These are phyloP conservation scores for Diaporthe citriasiana DNA, from an alignment of 2,329 filamentous ascomycete genomes.

Conservation along the genomic window DNA sequence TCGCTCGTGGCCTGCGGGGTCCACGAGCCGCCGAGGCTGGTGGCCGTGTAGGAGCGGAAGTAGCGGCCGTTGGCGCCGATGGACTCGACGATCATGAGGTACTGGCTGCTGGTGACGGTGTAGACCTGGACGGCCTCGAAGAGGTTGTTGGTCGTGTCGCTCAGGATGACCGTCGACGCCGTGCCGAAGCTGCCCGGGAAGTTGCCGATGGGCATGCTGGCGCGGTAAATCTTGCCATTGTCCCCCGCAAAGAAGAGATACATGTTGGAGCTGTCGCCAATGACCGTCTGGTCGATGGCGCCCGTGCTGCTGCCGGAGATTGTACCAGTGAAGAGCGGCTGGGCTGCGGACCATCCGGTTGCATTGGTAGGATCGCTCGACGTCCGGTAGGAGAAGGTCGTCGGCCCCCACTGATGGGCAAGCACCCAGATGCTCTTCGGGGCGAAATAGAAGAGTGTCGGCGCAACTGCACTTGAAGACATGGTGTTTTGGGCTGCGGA, in stretches of 20 bases:
- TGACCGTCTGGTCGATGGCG: constrained; percentile 74
- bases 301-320: constrained; percentile 67
- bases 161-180: constrained; percentile 62
- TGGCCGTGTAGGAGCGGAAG: constrained; percentile 77
- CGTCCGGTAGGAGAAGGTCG: constrained; percentile 72
- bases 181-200: constrained; percentile 74
- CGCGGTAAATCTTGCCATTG: constrained; percentile 76
- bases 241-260: constrained; percentile 78
- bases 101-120: constrained; percentile 67
- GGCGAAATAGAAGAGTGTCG: constrained; percentile 73
- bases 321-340: constrained; percentile 69
- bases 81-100: constrained; percentile 78
- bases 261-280: constrained; percentile 72
- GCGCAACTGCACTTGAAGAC: constrained; percentile 64
- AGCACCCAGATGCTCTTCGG: constrained; percentile 76
- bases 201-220: constrained; percentile 72
- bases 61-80: constrained; percentile 70
- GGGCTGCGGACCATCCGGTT: constrained; percentile 68
- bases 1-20: constrained; percentile 69
- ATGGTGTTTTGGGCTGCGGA: constrained; percentile 67
- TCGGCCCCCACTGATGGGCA: constrained; percentile 74
- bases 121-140: constrained; percentile 79
- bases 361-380: constrained; percentile 69
- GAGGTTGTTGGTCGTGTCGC: constrained; percentile 67
- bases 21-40: constrained; percentile 69